Conservation (phyloP, 1,284 basidiomycete genomes). For the Tranzscheliella williamsii region DNA sequence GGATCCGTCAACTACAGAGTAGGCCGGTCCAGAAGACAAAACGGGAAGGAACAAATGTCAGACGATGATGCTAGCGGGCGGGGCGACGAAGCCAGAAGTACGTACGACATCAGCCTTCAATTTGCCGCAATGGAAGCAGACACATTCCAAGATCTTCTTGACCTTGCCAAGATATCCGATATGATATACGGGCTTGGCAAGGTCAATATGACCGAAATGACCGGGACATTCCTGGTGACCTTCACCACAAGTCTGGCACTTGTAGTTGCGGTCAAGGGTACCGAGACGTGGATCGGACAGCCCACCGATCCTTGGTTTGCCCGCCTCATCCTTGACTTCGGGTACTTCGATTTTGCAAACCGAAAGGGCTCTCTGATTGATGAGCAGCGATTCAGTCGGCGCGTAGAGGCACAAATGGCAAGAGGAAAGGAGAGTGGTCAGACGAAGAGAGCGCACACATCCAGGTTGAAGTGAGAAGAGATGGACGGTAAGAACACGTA, state of each 20-base stretch:
- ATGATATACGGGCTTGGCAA: conserved; percentile 93
- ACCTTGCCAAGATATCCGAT: conserved; percentile 98
- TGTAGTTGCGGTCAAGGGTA: conserved; percentile 97
- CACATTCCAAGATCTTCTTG: conserved; percentile 98
- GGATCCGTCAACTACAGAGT: conserved; percentile 55
- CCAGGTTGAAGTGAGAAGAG: neutral
- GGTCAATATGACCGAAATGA: conserved; percentile 97
- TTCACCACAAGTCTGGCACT: conserved; percentile 97
- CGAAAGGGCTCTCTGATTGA: conserved; percentile 81
- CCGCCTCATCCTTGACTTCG: conserved; percentile 91
- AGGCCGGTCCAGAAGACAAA: neutral
- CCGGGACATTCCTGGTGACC: conserved; percentile 72
- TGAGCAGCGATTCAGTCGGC: neutral
- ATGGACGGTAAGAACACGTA: neutral
- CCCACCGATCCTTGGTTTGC: conserved; percentile 84
- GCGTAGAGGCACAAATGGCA: neutral
- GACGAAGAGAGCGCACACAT: neutral
- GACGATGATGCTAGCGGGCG: too few relatives aligned
- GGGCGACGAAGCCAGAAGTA: neutral
- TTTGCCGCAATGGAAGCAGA: conserved; percentile 98
- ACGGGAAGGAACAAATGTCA: neutral
- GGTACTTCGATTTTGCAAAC: conserved; percentile 98
- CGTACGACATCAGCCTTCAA: conserved; percentile 77
- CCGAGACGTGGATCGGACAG: conserved; percentile 98
- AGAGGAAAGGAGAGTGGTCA: neutral